phyloP scores from a whole-genome alignment of 2,329 filamentous ascomycete species.

The Sphaerostilbella broomeana region DNA sequence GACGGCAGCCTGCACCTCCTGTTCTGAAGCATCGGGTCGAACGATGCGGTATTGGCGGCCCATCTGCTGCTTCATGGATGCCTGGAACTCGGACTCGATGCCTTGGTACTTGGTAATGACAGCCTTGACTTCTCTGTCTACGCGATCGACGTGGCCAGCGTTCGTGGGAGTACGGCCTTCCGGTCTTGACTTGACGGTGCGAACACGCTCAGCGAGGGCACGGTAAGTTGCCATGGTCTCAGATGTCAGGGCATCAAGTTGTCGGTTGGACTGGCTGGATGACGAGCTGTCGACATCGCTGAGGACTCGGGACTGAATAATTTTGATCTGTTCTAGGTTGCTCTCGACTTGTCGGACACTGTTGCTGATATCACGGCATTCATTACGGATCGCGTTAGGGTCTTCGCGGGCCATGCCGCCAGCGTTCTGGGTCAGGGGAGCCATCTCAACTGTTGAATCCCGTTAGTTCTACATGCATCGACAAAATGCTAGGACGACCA shows the following conservation, averaged over 20 bases:
- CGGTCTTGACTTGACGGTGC: constrained; percentile 72
- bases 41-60: constrained; percentile 88
- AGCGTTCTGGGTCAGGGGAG: constrained; percentile 51
- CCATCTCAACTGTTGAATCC: constrained; percentile 63
- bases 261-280: constrained; percentile 57
- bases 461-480: no score
- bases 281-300: constrained; percentile 66
- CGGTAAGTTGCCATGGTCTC: constrained; percentile 82
- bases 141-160: constrained; percentile 70
- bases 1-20: constrained; percentile 71
- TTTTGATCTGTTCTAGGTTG: constrained; percentile 65
- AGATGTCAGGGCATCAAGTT: constrained; percentile 66
- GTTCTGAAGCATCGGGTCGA: constrained; percentile 69
- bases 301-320: constrained; percentile 64
- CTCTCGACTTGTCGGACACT: constrained; percentile 68
- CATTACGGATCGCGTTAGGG: constrained; percentile 74
- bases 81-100: constrained; percentile 72
- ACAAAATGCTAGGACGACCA: no score
- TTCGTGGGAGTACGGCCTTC: constrained; percentile 69
- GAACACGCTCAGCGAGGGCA: constrained; percentile 70
- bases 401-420: constrained; percentile 44
- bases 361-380: constrained; percentile 73
- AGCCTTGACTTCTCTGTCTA: constrained; percentile 71
- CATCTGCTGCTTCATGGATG: constrained; percentile 75
- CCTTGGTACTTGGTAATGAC: constrained; percentile 78